Evolutionary conservation across 2,329 filamentous ascomycete genomes (phyloP), one percentile per base, ranked within the genome.

Genomic region (Colletotrichum nymphaeae): DNA sequence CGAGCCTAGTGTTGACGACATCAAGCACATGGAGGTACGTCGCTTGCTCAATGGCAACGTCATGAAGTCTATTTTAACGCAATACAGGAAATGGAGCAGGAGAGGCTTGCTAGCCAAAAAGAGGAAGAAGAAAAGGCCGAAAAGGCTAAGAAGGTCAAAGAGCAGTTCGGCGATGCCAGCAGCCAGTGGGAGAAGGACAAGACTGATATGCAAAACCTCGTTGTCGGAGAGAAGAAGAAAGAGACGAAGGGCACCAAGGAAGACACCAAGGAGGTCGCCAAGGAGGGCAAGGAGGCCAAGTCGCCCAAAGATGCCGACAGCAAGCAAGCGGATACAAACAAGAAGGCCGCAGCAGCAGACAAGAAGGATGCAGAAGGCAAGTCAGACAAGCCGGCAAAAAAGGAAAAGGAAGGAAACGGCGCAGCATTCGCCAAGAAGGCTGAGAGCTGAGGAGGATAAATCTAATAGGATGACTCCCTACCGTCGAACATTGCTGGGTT

Each of bases 1-100:
- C 86, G 97, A 99, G 83, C 97, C 97, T n/a, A 98, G 95, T 79
- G 94, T 98, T 19, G 97, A 99, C 79, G 97, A 99, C 79, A 94
- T 98, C 75, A 92, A 94, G 73, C 97, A 98, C 80, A 99, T 99
- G 97, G 96, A 95, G 86, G 91, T 92, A 82, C 73, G 85, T 79
- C 14, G 7, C 16, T 4, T 30, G 57, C 19, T 6, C 7, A 35
- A 19, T 56, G 59, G 28, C 19, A 67, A 75, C 46, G 37, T 8
- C 4, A 24, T 5, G 9, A 37, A 22, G 4, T 4, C 30, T 28
- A 71, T 76, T 78, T 74, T 78, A 63, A 78, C 24, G 19, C 56
- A 2, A 9, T 26, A 7, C 76, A 95, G 90, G 95, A 98, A 84
- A 98, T 98, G 96, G 96, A 98, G 80, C 88, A 92, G 76, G 95